A percentile compares a stretch with the other conserved stretches of the same genome.
These are phyloP conservation scores for Serendipita vermifera DNA, from an alignment of 768 basidiomycete genomes.

Conservation along the genomic window DNA sequence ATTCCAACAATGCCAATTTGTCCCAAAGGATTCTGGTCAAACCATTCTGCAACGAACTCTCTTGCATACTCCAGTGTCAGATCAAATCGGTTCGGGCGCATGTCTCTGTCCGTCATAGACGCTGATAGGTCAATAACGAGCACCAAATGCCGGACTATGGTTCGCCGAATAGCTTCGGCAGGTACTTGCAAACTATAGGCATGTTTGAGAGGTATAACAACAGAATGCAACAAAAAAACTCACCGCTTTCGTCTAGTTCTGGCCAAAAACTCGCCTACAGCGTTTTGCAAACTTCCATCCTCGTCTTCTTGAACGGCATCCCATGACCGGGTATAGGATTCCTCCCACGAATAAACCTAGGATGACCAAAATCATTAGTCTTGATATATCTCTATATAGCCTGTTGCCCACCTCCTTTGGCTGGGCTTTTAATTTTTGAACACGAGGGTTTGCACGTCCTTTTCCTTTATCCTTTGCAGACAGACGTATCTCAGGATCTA, in stretches of 20 bases:
- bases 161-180: conserved; percentile 77
- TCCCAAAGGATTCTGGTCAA: conserved; percentile 96
- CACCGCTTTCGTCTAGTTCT: conserved; percentile 39
- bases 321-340: conserved; percentile 88
- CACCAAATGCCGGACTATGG: conserved; percentile 91
- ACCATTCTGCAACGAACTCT: conserved; percentile 92
- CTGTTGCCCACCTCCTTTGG: not conserved
- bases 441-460: not conserved
- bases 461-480: conserved; percentile 1
- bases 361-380: not conserved
- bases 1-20: conserved; percentile 94
- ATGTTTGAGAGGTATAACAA: not conserved
- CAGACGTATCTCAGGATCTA: not conserved
- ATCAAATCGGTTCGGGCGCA: conserved; percentile 90
- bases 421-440: not conserved
- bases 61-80: conserved; percentile 79
- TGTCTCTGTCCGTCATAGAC: conserved; percentile 91
- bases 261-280: conserved; percentile 82
- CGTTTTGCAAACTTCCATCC: conserved; percentile 74
- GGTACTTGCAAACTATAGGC: conserved; percentile 55
- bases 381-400: not conserved
- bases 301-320: conserved; percentile 96
- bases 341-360: conserved; percentile 82
- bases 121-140: conserved; percentile 84
- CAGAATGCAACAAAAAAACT: conserved; percentile 10